Base-by-base conservation (phyloP, 768 basidiomycete species). In the Hemileccinum impolitum region DNA sequence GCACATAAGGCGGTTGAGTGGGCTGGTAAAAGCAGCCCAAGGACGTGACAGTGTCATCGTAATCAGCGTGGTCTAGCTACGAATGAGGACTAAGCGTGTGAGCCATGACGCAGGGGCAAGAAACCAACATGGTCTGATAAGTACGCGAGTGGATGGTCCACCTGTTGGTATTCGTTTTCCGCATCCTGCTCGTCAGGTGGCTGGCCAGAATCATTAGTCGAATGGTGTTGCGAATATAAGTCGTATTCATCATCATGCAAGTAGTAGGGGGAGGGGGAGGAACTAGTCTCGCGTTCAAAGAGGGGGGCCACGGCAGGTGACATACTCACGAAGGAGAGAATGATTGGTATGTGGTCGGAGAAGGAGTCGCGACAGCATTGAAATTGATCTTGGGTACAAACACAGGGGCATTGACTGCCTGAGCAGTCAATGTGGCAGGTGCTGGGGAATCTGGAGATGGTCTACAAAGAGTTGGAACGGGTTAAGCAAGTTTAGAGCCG, bases 391-490 rank as follows among this genome's bases (percentile, higher is more conserved):
- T 90, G 17, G 90, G 90, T 18, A 93, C 81, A 53, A 93, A 93
- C 37, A 92, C 81, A 31, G 90, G 88, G 1, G 90, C 90, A 63
- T 91, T 87, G 46, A 90, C 78, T 3, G 87, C 86, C 54, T 86
- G 79, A 38, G 84, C 76, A 3, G 80, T 76, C 67, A 75, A 61
- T 13, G 73, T 53, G 10, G 66, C 59, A 43, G 72, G 63, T 35
- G 62, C 58, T 26, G 80, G 76, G 17, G 78, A 76, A 38, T 77
- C 74, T n/a, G 74, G 66, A 45, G 59, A 68, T 45, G 70, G 67
- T 56, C 71, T 76, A 45, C 18, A 32, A 26, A 46, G 12, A 55
- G 38, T 60, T 11, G 46, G 28, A 1, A 28, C 26, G 43, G 45
- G 36, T 48, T 55, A 34, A 14, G 19, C 18, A n/a, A 7, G 30